phyloP scores from a whole-genome alignment of 495 filamentous ascomycete genomes.

The Annulohypoxylon bovei region DNA sequence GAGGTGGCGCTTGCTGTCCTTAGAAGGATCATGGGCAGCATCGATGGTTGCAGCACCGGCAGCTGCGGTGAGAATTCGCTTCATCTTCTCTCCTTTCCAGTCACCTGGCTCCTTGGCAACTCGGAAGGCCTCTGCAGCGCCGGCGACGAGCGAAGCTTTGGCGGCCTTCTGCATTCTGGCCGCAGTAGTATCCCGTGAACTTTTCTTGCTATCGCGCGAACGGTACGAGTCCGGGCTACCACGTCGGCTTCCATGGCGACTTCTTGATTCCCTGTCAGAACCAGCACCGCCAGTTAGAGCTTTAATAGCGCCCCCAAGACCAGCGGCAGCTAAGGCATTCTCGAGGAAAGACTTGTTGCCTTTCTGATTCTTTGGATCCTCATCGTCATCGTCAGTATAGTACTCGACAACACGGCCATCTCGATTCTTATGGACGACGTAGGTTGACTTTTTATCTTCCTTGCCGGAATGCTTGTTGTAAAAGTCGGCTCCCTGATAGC shows the following conservation, averaged over 20 bases:
- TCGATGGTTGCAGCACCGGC: constrained; percentile 86
- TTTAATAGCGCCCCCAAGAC: constrained; percentile 71
- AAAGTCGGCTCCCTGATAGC: constrained; percentile 63
- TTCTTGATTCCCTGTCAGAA: constrained; percentile 62
- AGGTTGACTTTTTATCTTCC: constrained; percentile 58
- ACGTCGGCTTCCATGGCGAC: constrained; percentile 62
- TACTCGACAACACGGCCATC: constrained; percentile 58
- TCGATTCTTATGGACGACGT: constrained; percentile 53
- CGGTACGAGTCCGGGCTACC: constrained; percentile 56
- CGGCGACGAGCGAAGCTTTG: constrained; percentile 84
- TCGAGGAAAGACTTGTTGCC: constrained; percentile 77
- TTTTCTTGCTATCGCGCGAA: constrained; percentile 59
- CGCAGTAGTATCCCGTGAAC: constrained; percentile 41
- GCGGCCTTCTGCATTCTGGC: constrained; percentile 81
- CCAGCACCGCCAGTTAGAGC: constrained; percentile 60
- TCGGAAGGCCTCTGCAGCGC: constrained; percentile 87
- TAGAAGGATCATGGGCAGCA: constrained; percentile 77
- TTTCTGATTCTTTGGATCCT: constrained; percentile 59
- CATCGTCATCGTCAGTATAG: constrained; percentile 64
- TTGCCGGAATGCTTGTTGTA: constrained; percentile 62
- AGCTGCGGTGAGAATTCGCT: constrained; percentile 86
- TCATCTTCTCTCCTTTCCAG: constrained; percentile 87
- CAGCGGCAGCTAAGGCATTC: constrained; percentile 72
- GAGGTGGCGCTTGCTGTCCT: constrained; percentile 71
- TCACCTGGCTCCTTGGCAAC: constrained; percentile 84